These are phyloP conservation scores for Leccinellum rugosiceps DNA, from an alignment of 768 basidiomycete species.

Conservation along the genomic window DNA sequence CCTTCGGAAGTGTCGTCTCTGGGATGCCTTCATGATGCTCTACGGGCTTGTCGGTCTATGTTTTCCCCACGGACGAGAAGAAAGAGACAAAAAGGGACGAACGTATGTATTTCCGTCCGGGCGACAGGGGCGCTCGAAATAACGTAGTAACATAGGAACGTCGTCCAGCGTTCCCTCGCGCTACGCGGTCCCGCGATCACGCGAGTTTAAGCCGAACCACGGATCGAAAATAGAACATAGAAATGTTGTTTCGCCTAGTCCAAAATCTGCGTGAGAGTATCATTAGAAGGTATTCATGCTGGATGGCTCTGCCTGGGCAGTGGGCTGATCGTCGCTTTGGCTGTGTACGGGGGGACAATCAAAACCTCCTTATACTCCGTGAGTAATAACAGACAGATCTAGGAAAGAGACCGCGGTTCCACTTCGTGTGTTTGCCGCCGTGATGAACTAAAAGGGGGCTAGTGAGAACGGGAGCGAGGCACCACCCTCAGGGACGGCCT, in stretches of 20 bases:
- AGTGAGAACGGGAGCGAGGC: neutral
- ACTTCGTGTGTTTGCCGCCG: too few species aligned
- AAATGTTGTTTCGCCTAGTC: neutral
- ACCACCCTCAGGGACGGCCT: neutral
- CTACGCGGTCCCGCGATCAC: neutral
- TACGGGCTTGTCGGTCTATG: neutral
- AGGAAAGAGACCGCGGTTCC: neutral
- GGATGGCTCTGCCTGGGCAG: neutral
- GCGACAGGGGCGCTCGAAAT: neutral
- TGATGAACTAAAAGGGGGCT: neutral
- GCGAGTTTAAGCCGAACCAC: neutral
- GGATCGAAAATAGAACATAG: neutral
- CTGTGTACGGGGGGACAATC: neutral
- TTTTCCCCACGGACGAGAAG: neutral
- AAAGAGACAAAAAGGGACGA: neutral
- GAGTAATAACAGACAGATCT: neutral
- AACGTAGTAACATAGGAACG: neutral
- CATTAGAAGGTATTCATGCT: neutral
- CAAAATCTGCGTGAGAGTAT: neutral
- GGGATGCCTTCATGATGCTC: neutral
- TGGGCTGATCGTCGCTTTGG: neutral
- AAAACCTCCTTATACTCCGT: neutral
- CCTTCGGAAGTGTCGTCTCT: neutral
- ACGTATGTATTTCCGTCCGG: neutral
- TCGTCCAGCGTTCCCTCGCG: neutral